These are phyloP conservation scores for Dactylonectria macrodidyma DNA, from an alignment of 2,329 filamentous ascomycete species.

Conservation along the genomic window DNA sequence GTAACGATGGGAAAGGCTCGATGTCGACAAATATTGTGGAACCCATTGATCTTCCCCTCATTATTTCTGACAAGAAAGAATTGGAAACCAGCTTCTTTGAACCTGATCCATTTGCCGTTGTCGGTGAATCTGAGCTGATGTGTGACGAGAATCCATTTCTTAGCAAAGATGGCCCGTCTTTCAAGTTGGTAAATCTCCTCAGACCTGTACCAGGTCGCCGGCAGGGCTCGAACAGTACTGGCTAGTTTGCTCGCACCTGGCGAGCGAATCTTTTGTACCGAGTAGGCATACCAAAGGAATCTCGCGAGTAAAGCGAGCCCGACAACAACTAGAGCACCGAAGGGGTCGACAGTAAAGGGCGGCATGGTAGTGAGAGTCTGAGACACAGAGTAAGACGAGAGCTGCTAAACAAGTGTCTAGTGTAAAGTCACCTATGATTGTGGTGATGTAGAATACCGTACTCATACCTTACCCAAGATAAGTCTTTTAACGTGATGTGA, in stretches of 20 bases:
- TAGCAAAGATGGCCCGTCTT: slow-evolving; percentile 68
- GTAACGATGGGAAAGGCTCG: slow-evolving; percentile 70
- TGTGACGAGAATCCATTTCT: slow-evolving; percentile 69
- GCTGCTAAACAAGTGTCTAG: background rate
- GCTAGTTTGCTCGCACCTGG: background rate
- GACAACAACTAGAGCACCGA: background rate
- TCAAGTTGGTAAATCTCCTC: slow-evolving; percentile 68
- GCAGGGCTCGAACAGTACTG: slow-evolving; percentile 54
- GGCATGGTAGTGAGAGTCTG: background rate
- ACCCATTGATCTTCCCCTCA: slow-evolving; percentile 66
- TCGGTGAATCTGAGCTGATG: slow-evolving; percentile 64
- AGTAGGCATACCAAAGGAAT: background rate
- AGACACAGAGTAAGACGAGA: background rate
- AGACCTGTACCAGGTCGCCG: slow-evolving; percentile 65
- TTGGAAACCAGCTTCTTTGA: slow-evolving; percentile 66
- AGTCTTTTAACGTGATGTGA: background rate
- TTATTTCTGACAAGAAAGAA: slow-evolving; percentile 68
- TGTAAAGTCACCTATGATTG: background rate
- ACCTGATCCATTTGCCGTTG: slow-evolving; percentile 68
- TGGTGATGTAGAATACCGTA: background rate
- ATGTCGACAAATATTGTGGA: slow-evolving; percentile 74
- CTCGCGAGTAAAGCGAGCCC: background rate
- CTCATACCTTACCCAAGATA: background rate
- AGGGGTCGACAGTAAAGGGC: background rate
- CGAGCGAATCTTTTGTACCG: background rate